These are phyloP conservation scores for Clonostachys rosea DNA, from an alignment of 2,329 filamentous ascomycete genomes.

Conservation along the genomic window DNA sequence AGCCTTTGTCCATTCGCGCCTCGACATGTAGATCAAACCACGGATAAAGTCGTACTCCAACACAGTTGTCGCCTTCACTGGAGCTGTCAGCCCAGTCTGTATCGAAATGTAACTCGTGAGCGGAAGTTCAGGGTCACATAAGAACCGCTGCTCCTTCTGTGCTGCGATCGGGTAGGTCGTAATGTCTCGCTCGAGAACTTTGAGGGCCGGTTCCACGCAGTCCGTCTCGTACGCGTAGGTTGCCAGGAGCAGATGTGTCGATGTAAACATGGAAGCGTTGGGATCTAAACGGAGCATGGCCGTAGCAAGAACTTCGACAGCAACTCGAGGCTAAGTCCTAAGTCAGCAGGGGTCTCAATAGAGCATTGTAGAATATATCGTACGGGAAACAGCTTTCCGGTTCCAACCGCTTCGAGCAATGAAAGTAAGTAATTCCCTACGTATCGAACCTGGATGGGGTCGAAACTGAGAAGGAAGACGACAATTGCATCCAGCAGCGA, in stretches of 20 bases:
- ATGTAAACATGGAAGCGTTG: slow-evolving; percentile 60
- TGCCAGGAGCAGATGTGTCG: slow-evolving; percentile 53
- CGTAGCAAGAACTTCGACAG: slow-evolving; percentile 36
- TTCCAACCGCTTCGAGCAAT: slow-evolving; percentile 34
- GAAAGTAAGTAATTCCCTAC: slow-evolving; percentile 34
- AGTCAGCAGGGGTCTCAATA: slow-evolving; percentile 5
- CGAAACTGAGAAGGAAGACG: slow-evolving; percentile 41
- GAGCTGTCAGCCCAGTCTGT: slow-evolving; percentile 50
- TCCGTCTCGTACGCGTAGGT: slow-evolving; percentile 54
- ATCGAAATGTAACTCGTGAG: slow-evolving; percentile 55
- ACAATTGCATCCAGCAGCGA: slow-evolving; percentile 33
- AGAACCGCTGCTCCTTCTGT: slow-evolving; percentile 23
- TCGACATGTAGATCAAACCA: slow-evolving; percentile 59
- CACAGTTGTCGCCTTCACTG: slow-evolving; percentile 46
- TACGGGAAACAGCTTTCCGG: slow-evolving; percentile 36
- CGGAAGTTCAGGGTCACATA: slow-evolving; percentile 40
- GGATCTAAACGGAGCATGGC: slow-evolving; percentile 66
- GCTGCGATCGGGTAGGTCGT: slow-evolving; percentile 56
- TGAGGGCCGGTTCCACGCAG: slow-evolving; percentile 47
- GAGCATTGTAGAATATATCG: neutral
- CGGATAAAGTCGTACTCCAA: slow-evolving; percentile 64
- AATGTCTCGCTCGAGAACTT: slow-evolving; percentile 60
- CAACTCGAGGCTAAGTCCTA: slow-evolving; percentile 33
- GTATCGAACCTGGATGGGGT: slow-evolving; percentile 48
- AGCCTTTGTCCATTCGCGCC: slow-evolving; percentile 59